Conservation (phyloP, 1,284 basidiomycete species). For the Prillingera fragicola region DNA sequence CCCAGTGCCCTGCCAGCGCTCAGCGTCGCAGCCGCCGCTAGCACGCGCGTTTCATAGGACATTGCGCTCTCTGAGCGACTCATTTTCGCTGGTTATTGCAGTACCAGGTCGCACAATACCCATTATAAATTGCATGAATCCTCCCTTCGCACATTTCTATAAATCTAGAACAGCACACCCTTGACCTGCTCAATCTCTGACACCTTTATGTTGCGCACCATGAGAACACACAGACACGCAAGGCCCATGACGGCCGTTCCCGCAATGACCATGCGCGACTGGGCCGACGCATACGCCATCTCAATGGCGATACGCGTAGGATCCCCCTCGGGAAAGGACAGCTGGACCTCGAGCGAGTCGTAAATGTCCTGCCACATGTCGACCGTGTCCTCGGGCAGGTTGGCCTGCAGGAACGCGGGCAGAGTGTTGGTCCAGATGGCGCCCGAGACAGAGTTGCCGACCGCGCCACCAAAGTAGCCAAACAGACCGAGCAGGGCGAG, state of each 20-base stretch:
- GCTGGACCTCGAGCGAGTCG: slow-evolving; percentile 29
- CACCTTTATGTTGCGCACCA: slow-evolving; percentile 40
- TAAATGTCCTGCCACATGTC: slow-evolving; percentile 33
- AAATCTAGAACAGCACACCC: slow-evolving; percentile 38
- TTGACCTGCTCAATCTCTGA: slow-evolving; percentile 35
- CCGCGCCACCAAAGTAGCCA: slow-evolving; percentile 41
- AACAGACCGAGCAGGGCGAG: slow-evolving; percentile 45
- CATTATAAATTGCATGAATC: too few species aligned
- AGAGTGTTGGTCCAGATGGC: slow-evolving; percentile 49
- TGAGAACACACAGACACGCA: slow-evolving; percentile 19
- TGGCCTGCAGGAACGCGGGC: slow-evolving; percentile 27
- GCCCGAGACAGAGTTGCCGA: slow-evolving; percentile 44
- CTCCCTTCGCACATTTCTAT: too few species aligned
- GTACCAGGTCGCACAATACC: too few species aligned
- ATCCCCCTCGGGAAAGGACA: slow-evolving; percentile 29
- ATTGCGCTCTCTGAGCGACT: too few species aligned
- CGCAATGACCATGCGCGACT: slow-evolving; percentile 39
- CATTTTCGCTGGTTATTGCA: too few species aligned
- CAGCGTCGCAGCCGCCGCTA: too few species aligned
- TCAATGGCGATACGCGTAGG: slow-evolving; percentile 30
- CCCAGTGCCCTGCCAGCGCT: too few species aligned
- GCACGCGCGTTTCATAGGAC: too few species aligned
- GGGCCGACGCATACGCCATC: slow-evolving; percentile 31
- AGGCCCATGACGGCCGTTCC: slow-evolving; percentile 33
- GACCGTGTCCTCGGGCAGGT: slow-evolving; percentile 36